Base-by-base conservation (phyloP, 441 rosid genomes). In the Adansonia rubrostipa region DNA sequence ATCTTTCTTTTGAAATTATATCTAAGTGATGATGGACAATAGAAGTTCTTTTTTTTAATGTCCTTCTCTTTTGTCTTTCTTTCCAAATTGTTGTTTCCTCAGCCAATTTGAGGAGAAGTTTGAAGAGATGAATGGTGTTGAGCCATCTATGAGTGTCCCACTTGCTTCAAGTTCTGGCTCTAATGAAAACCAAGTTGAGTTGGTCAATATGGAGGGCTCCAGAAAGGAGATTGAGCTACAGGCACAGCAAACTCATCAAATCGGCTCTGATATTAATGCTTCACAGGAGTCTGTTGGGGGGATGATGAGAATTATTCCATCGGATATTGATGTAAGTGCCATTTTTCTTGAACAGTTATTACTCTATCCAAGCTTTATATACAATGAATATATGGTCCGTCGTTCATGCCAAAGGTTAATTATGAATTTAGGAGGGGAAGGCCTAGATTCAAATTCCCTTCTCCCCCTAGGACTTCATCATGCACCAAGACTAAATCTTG, bases 41-140 rank as follows among this genome's bases (percentile, higher is more conserved):
- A 40, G 40, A 36, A 54, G 47, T 70, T 50, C 33, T 77, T 73
- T n/a, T 36, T 33, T 53, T 71, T 70, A 5, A 58, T 28, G 50
- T 33, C 77, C 71, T 76, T 74, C 53, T 3, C 78, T 78, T 68
- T 56, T 65, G n/a, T 50, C 54, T 50, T 5, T 68, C 45, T 71
- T 60, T 24, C 48, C 10, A 54, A 11, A 79, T 36, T 73, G 61
- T 70, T 79, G 60, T 48, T 54, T 51, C 73, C 81, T 65, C 84
- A 96, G 99, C 76, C 97, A 90, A 88, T 96, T 96, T 77, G 98
- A 93, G 82, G 97, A 91, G 83, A 96, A 89, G 85, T 85, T 87
- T 60, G 98, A 92, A 81, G 98, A 94, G 77, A 78, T 82, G 69
- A 90, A 91, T 84, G 86, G 91, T 75, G 79, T 44, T 77, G 93